Evolutionary conservation across 1,139 yeast species (phyloP).

Genomic region (Hyphopichia pseudoburtonii): DNA sequence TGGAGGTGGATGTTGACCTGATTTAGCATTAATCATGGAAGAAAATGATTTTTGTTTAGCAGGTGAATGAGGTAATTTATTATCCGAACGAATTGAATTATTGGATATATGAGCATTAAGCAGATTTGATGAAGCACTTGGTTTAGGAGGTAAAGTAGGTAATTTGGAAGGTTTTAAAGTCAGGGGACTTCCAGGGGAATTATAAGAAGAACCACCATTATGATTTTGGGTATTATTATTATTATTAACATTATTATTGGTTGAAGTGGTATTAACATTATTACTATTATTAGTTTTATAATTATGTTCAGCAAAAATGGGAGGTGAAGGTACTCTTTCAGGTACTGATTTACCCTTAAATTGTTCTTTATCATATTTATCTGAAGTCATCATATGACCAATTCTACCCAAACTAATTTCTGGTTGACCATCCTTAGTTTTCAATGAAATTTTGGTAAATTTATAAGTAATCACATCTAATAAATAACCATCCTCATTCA

Average conservation of each 20-base stretch:
- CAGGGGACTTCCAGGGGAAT: conserved; percentile 3
- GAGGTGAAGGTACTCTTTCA: conserved; percentile 12
- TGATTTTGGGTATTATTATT: too few species aligned
- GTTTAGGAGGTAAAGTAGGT: neutral
- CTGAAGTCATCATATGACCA: conserved; percentile 24
- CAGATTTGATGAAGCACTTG: neutral
- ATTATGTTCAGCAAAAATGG: conserved; percentile 1
- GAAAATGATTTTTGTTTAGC: conserved; percentile 2
- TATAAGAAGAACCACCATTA: neutral
- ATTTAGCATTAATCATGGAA: neutral
- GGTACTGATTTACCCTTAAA: conserved; percentile 9
- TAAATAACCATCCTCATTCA: conserved; percentile 40
- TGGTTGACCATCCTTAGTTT: conserved; percentile 11
- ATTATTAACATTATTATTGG: neutral
- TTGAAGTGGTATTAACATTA: neutral
- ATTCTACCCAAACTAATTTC: conserved; percentile 21
- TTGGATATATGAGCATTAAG: neutral
- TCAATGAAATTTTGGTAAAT: conserved; percentile 31
- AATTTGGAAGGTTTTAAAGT: neutral
- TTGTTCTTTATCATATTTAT: conserved; percentile 13
- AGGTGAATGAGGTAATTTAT: conserved; percentile 1
- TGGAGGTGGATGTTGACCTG: neutral
- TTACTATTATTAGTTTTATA: neutral
- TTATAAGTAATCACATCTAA: conserved; percentile 32
- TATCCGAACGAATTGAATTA: neutral